These are phyloP conservation scores for Exophiala alcalophila DNA, from an alignment of 2,329 filamentous ascomycete genomes.

Conservation along the genomic window DNA sequence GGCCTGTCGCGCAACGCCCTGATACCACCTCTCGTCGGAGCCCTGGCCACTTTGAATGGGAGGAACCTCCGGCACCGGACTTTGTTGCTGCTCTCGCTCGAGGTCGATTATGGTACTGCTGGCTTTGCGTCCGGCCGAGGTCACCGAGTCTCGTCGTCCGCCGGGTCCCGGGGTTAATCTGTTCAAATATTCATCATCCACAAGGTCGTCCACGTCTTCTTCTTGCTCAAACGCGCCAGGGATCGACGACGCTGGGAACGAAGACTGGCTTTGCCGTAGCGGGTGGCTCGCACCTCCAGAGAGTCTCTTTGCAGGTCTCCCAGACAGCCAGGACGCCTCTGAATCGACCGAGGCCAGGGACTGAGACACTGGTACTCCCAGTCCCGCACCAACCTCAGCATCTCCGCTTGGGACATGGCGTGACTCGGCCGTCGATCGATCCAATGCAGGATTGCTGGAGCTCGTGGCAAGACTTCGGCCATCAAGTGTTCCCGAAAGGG, in stretches of 20 bases:
- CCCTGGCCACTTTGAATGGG: constrained; percentile 20
- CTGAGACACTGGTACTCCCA: constrained; percentile 59
- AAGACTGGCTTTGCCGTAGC: constrained; percentile 49
- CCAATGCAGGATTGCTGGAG: constrained; percentile 29
- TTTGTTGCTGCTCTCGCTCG: constrained; percentile 55
- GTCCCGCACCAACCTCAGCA: constrained; percentile 12
- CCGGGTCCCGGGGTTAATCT: constrained; percentile 50
- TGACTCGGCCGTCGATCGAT: constrained; percentile 9
- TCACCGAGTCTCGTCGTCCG: constrained; percentile 38
- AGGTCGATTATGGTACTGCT: constrained; percentile 55
- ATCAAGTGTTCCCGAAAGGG: constrained; percentile 28
- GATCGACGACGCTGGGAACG: constrained; percentile 36
- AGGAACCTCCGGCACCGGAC: constrained; percentile 29
- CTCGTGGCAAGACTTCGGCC: constrained; percentile 32
- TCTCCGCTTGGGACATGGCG: constrained; percentile 18
- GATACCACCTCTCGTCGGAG: constrained; percentile 48
- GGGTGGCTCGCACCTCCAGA: constrained; percentile 45
- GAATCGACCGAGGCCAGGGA: constrained; percentile 93
- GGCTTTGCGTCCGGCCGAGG: constrained; percentile 36
- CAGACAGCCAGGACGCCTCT: constrained; percentile 92
- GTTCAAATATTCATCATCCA: constrained; percentile 73
- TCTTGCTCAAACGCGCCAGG: constrained; percentile 30
- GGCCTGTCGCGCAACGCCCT: constrained; percentile 55
- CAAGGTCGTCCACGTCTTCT: constrained; percentile 63
- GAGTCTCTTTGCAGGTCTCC: constrained; percentile 56